Evolutionary conservation across 129 eudicot genomes (phyloP).

Genomic region (Smallanthus sonchifolius): DNA sequence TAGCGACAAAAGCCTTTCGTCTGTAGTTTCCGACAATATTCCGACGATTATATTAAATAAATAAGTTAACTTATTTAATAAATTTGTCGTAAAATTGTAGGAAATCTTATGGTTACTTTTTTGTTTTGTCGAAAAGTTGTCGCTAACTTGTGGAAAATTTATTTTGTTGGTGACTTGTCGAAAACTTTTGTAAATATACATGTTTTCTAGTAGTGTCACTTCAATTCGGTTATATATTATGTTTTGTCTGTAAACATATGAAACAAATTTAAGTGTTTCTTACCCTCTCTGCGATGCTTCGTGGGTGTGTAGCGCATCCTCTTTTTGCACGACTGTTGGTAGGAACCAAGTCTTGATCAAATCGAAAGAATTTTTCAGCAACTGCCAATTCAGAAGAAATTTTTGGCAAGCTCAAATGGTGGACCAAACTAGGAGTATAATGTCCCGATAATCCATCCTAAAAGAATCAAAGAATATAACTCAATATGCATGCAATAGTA

Average conservation of each 20-base stretch:
- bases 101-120: too few relatives aligned
- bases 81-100: too few relatives aligned
- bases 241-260: background rate
- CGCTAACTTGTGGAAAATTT: too few relatives aligned
- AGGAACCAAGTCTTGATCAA: slow-evolving; percentile 62
- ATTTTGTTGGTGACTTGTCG: too few relatives aligned
- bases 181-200: too few relatives aligned
- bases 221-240: background rate
- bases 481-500: slow-evolving; percentile 1
- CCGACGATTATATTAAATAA: too few relatives aligned
- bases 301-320: slow-evolving; percentile 93
- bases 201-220: too few relatives aligned
- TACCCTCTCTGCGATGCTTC: slow-evolving; percentile 99
- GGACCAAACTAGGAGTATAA: slow-evolving; percentile 45
- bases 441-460: slow-evolving; percentile 53
- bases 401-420: slow-evolving; percentile 86
- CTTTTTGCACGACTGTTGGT: slow-evolving; percentile 74
- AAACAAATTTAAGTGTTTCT: background rate
- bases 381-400: slow-evolving; percentile 46
- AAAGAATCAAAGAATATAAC: background rate
- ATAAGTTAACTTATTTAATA: too few relatives aligned
- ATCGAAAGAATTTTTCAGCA: slow-evolving; percentile 53
- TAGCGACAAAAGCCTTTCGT: too few relatives aligned
- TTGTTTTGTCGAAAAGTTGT: too few relatives aligned
- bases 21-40: too few relatives aligned